phyloP scores from a whole-genome alignment of 2,329 filamentous ascomycete species.

The Diaporthe citrichinensis region DNA sequence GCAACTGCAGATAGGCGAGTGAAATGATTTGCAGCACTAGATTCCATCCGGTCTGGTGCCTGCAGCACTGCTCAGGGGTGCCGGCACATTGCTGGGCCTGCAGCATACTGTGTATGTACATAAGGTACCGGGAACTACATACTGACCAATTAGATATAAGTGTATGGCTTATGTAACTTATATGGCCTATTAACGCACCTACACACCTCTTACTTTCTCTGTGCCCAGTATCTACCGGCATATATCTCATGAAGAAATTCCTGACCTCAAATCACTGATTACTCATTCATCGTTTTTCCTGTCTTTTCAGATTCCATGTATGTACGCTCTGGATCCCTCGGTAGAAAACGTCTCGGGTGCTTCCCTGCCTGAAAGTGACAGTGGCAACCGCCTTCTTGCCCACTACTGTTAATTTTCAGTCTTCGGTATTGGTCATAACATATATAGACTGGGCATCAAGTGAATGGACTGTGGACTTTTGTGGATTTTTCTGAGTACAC shows the following conservation, averaged over 20 bases:
- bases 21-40: conserved; percentile 24
- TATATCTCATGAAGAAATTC: neutral
- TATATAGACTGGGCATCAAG: neutral
- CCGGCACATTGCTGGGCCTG: conserved; percentile 8
- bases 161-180: neutral
- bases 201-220: neutral
- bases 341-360: neutral
- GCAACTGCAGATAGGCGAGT: conserved; percentile 37
- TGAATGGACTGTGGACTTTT: neutral
- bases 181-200: neutral
- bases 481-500: neutral
- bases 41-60: neutral
- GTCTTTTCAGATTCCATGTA: neutral
- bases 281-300: neutral
- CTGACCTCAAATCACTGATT: neutral
- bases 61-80: conserved; percentile 9
- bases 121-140: neutral
- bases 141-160: neutral
- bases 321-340: neutral
- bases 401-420: neutral
- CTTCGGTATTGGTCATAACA: neutral
- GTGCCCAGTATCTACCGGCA: neutral
- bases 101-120: neutral
- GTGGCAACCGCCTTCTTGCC: neutral
- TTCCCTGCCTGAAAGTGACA: neutral